phyloP scores from a whole-genome alignment of 2,329 filamentous ascomycete genomes.

The Microdochium paspali region DNA sequence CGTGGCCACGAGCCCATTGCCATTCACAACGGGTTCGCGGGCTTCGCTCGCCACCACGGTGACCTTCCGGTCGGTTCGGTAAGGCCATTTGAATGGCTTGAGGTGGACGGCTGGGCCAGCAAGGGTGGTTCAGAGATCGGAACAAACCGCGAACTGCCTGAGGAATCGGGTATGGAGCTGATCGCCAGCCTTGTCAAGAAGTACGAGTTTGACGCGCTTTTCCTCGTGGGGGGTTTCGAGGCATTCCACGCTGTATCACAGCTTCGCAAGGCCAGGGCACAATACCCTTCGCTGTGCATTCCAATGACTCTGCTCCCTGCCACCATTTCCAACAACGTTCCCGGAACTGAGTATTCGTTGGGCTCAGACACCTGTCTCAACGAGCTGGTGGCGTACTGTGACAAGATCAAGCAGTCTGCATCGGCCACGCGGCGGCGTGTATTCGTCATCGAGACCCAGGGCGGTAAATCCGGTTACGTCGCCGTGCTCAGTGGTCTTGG shows the following conservation, averaged over 20 bases:
- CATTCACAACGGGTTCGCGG: constrained; percentile 95
- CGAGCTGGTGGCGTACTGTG: constrained; percentile 88
- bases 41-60: constrained; percentile 80
- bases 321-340: constrained; percentile 98
- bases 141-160: constrained; percentile 87
- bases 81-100: constrained; percentile 80
- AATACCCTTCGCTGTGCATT: constrained; percentile 82
- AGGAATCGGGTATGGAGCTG: constrained; percentile 71
- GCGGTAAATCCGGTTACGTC: constrained; percentile 87
- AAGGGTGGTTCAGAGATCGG: constrained; percentile 97
- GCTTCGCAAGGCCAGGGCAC: constrained; percentile 67
- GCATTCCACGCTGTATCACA: constrained; percentile 89
- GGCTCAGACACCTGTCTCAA: constrained; percentile 96
- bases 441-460: constrained; percentile 97
- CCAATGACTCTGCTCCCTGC: constrained; percentile 86
- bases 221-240: constrained; percentile 91
- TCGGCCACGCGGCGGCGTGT: constrained; percentile 88
- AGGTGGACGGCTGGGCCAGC: constrained; percentile 91
- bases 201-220: constrained; percentile 84
- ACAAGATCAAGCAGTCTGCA: constrained; percentile 95
- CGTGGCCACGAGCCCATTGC: constrained; percentile 88
- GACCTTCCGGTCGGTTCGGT: constrained; percentile 78
- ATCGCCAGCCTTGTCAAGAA: constrained; percentile 76
- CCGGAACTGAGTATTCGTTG: constrained; percentile 92
- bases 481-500: constrained; percentile 82